Base-by-base conservation (phyloP, 1,139 yeast genomes). In the Hansenula sp. region DNA sequence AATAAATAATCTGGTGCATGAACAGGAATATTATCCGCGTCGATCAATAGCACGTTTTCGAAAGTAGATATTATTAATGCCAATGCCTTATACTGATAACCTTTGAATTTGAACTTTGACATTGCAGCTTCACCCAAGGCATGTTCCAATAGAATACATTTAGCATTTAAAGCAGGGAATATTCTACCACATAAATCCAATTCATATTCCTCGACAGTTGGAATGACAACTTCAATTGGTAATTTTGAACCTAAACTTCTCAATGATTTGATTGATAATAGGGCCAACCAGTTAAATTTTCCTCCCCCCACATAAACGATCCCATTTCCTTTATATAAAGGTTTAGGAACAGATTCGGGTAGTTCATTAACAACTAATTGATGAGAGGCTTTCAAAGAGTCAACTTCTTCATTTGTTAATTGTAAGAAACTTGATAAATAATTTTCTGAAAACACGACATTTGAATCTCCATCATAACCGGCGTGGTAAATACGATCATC, bases 231-330 rank as follows among this genome's bases (percentile, higher is more conserved):
- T 65, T 88, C 96, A 17, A 87, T 80, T 0, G 96, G 96, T 36
- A 85, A 63, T 30, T 71, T 66, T 8, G 83, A 77, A 0, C 90
- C 89, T 17, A 76, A 63, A 16, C 79, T 74, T 50, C 96, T 68
- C 41, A 88, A 63, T 42, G 84, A 74, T 58, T 78, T 76, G 48
- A 88, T 73, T 1, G 93, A 80, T 25, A 84, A 66, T 40, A 85
- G 66, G 15, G 89, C 77, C 50, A 85, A 67, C 74, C 94, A 83
- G 58, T 85, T 83, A 67, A 81, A 85, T 52, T 74, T 76, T 2
- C 91, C 93, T 36, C 95, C 95, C 17, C 93, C 93, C 32, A 85
- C 91, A 56, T 79, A 83, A 2, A 87, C 96, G 34, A 87, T 79
- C 27, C 96, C 96, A 47, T 79, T 72, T 0, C 91, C 91, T n/a